Base-by-base conservation (phyloP, 2,329 filamentous ascomycete species). In the Exophiala sp. region DNA sequence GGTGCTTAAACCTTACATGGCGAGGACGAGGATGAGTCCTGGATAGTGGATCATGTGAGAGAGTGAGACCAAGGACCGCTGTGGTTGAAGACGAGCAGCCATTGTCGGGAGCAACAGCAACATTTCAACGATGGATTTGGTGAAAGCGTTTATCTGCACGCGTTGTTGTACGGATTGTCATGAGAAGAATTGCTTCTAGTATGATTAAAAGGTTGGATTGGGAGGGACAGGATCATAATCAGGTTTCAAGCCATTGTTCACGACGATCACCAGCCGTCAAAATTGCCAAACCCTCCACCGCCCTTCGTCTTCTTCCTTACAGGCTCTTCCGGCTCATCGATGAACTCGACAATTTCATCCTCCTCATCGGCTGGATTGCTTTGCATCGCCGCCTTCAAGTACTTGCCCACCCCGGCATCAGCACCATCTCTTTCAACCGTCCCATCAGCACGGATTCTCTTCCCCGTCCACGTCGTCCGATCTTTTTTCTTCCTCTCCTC, bases 391-490 rank as follows among this genome's bases (percentile, higher is more conserved):
- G 79, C 78, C 67, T 89, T 87, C 47, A 99, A 72, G 68, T 97
- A 97, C 70, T 92, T 96, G 6, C 92, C 94, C 8, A 86, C 79
- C 2, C 76, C 76, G n/a, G 61, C 58, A 1, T 64, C 70, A 5
- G 84, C 83, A 3, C 71, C 72, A 29, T 34, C 48, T 5, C 72
- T 75, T 9, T 71, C 70, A 1, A 83, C 75, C 0, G 77, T 82
- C 1, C 84, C 87, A 64, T 87, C 83, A 1, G 76, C 79, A 21
- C 91, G 78, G 46, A 99, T 83, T 38, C 91, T 78, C 74, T 97
- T 99, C 3, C 94, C 94, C 2, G 94, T 97, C 94, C 94, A 99
- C 2, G 94, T 99, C 2, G 89, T 86, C 68, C 83, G 84, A 65
- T 97, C 91, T 9, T 68, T 64, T 24, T 66, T 42, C 66, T 65